Evolutionary conservation across 495 filamentous ascomycete genomes (phyloP).

Genomic region (Daldinia decipiens): DNA sequence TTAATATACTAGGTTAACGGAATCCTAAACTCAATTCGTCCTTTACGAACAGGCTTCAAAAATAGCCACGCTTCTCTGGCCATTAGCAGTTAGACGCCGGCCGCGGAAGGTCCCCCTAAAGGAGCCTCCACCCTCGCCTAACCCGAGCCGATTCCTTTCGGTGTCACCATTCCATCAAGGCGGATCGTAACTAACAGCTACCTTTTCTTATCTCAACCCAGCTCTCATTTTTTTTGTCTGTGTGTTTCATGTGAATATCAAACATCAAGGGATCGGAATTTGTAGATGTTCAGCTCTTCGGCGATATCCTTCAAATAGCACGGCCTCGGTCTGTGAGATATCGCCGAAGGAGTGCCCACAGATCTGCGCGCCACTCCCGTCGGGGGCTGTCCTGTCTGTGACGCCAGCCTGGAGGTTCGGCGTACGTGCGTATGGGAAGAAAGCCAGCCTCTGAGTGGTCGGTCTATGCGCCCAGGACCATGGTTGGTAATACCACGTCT

Average conservation of each 20-base stretch:
- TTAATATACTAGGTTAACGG: background rate
- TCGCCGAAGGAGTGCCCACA: slow-evolving; percentile 38
- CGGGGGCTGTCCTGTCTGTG: slow-evolving; percentile 30
- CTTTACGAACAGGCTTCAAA: slow-evolving; percentile 16
- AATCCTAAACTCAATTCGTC: slow-evolving; percentile 25
- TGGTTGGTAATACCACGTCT: slow-evolving; percentile 11
- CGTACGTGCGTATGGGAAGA: slow-evolving; percentile 22
- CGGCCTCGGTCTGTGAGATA: slow-evolving; percentile 24
- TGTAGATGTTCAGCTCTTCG: background rate
- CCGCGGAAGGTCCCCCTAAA: slow-evolving; percentile 22
- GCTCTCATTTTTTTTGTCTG: background rate
- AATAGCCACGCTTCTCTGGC: slow-evolving; percentile 20
- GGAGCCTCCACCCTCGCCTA: slow-evolving; percentile 34
- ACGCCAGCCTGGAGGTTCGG: slow-evolving; percentile 19
- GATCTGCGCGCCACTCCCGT: slow-evolving; percentile 44
- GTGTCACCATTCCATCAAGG: slow-evolving; percentile 29
- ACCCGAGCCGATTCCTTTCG: slow-evolving; percentile 38
- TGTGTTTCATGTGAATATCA: slow-evolving; percentile 15
- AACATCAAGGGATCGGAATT: background rate
- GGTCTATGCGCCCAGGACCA: slow-evolving; percentile 16
- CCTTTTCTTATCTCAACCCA: slow-evolving; percentile 6
- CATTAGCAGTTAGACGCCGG: slow-evolving; percentile 13
- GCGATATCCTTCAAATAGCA: slow-evolving; percentile 7
- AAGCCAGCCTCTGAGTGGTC: background rate
- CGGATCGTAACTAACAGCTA: slow-evolving; percentile 4